Evolutionary conservation across 2,329 filamentous ascomycete genomes (phyloP), one percentile per base, ranked within the genome.

Genomic region (Scedosporium aurantiacum): DNA sequence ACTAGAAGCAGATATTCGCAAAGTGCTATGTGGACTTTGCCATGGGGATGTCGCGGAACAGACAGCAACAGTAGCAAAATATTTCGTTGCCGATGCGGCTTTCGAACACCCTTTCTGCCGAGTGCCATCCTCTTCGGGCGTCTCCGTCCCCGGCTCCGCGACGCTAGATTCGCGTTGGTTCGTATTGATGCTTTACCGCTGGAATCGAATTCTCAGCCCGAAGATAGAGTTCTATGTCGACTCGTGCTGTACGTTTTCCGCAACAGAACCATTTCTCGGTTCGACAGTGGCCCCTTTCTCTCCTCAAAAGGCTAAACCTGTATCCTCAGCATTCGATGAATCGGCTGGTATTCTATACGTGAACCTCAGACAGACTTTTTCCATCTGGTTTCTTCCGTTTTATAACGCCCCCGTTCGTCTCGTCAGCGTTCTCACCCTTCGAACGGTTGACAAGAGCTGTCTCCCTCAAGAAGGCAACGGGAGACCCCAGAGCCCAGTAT

Each of bases 191-290:
- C 86, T 96, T 62, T 95, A 90, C 69, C 83, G 85, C 47, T 92
- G 88, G 89, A 93, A 95, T 73, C 90, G 91, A 69, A 88, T 93
- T 65, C 78, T 96, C 69, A 90, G 86, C 64, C 91, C 91, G 0
- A 76, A 78, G 18, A 89, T 94, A 65, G 79, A 86, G 52, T 74
- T 93, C 14, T 75, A 80, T 1, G 78, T 96, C 18, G 82, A 90
- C 64, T 82, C 79, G 3, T 72, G 73, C 50, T 77, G 81, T 82
- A 69, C 50, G 73, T 69, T 25, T 6, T 18, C 43, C 4, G 12
- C 43, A 37, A 37, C 16, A 23, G 2, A 21, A 12, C 16, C 45
- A 50, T 18, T 18, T 16, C 18, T 50, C n/a, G n/a, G n/a, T n/a
- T n/a, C n/a, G n/a, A n/a, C n/a, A 50, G 10, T 28, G 5, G 43